phyloP scores from a whole-genome alignment of 805 yeast species.

The Zygosaccharomyces gambellarensis region DNA sequence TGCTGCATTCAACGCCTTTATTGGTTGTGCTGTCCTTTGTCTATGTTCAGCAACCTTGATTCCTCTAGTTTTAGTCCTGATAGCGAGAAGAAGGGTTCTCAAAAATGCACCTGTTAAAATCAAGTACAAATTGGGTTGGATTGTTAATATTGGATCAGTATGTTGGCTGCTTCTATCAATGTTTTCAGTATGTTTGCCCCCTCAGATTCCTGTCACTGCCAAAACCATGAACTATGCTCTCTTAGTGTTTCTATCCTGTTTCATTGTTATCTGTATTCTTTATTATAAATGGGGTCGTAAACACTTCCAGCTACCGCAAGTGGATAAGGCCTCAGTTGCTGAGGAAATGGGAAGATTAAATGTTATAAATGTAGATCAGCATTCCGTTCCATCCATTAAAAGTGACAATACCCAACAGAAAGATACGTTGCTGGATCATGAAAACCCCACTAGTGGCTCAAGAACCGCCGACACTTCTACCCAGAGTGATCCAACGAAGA shows the following conservation, averaged over 20 bases:
- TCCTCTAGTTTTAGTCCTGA: conserved; percentile 60
- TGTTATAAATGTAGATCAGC: background rate
- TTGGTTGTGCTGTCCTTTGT: conserved; percentile 76
- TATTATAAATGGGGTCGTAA: conserved; percentile 59
- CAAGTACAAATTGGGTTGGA: conserved; percentile 55
- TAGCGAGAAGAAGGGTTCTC: conserved; percentile 55
- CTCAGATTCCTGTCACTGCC: conserved; percentile 50
- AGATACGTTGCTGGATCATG: background rate
- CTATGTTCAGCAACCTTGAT: conserved; percentile 71
- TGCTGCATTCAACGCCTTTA: conserved; percentile 76
- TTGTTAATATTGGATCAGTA: conserved; percentile 54
- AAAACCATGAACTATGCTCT: conserved; percentile 49
- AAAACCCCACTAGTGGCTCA: background rate
- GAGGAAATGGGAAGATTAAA: conserved; percentile 1
- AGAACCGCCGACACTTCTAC: background rate
- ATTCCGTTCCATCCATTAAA: background rate
- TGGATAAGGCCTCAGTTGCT: conserved; percentile 23
- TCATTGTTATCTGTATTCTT: conserved; percentile 44
- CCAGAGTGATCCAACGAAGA: background rate
- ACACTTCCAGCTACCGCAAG: conserved; percentile 59
- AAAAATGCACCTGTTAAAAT: conserved; percentile 66
- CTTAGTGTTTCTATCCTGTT: conserved; percentile 50
- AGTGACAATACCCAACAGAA: background rate
- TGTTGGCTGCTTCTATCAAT: conserved; percentile 56
- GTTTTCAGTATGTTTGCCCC: conserved; percentile 64